Conservation (phyloP, 1,139 yeast genomes). For the Debaryomyces subglobosus region DNA sequence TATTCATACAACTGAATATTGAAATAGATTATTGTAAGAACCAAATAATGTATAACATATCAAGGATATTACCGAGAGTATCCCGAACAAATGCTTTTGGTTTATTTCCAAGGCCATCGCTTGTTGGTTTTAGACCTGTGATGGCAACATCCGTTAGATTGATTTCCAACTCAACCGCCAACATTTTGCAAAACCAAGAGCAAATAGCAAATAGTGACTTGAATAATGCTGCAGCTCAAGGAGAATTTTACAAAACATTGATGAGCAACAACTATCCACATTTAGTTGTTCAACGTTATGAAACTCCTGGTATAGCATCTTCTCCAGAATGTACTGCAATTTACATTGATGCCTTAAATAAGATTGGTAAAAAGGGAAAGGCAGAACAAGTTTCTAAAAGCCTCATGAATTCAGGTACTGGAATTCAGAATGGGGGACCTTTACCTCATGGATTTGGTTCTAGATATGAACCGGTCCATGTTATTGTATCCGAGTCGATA, state of each 20-base stretch:
- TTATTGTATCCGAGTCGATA: constrained; percentile 82
- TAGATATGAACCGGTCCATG: constrained; percentile 81
- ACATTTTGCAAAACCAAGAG: constrained; percentile 68
- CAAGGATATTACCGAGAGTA: constrained; percentile 13
- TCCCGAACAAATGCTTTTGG: background rate
- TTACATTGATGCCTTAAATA: constrained; percentile 78
- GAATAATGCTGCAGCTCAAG: constrained; percentile 70
- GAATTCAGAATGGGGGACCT: constrained; percentile 19
- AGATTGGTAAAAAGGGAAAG: constrained; percentile 74
- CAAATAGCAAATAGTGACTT: constrained; percentile 78
- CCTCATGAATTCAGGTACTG: constrained; percentile 20
- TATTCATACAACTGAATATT: background rate
- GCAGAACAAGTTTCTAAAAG: constrained; percentile 62
- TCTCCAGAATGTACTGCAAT: constrained; percentile 76
- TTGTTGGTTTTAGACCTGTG: constrained; percentile 2
- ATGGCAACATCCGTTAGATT: constrained; percentile 3
- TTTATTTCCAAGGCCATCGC: background rate
- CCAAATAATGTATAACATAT: constrained; percentile 11
- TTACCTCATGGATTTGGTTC: constrained; percentile 49
- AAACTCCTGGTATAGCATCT: constrained; percentile 85
- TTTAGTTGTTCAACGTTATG: constrained; percentile 88
- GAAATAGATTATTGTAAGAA: constrained; percentile 1
- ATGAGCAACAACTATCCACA: constrained; percentile 86
- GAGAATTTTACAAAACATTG: constrained; percentile 75
- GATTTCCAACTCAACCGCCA: constrained; percentile 27